Evolutionary conservation across 1,139 yeast species (phyloP), one percentile per base, ranked within the genome.

Genomic region (Eremothecium gossypii): DNA sequence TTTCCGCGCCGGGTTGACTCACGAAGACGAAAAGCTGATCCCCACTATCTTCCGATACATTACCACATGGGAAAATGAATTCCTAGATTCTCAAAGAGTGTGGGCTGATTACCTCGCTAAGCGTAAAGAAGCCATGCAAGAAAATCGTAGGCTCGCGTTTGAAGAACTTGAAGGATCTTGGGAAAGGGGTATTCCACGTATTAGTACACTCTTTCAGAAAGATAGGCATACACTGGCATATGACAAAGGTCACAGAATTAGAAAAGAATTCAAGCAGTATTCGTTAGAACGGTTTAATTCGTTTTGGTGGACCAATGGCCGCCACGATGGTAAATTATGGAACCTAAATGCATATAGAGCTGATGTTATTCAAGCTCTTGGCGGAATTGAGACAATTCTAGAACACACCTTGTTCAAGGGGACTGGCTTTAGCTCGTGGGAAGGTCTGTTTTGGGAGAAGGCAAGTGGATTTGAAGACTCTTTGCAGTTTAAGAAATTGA

Each of bases 381-480:
- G 99, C 35, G 99, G 99, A 41, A 84, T 93, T 49, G 97, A 91
- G 56, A 87, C 98, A 0, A 91, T 93, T 58, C 65, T 93, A 49
- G 98, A 91, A 56, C 99, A 93, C 56, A 87, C 98, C 0, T 65
- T 93, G 41, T 93, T 91, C 68, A 85, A 85, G 59, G 98, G 95
- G 14, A 93, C 99, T 1, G 98, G 98, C 0, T 93, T 93, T 60
- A 95, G 84, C 54, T 84, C 94, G 8, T 93, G 98, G 98, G 99
- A 93, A 67, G 98, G 98, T 3, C 68, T 93, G 26, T 93, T 93
- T 62, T 93, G 99, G 99, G 98, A 93, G 57, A 86, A 86, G 56
- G 91, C 94, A 0, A 80, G 95, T 23, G 98, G 98, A 0, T 91
- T 89, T 60, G 99, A 93, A 61, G 98, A 93, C 55, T 83, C 96